Evolutionary conservation across 2,329 filamentous ascomycete species (phyloP), one percentile per base, ranked within the genome.

Genomic region (Ophiosphaerella korrae): DNA sequence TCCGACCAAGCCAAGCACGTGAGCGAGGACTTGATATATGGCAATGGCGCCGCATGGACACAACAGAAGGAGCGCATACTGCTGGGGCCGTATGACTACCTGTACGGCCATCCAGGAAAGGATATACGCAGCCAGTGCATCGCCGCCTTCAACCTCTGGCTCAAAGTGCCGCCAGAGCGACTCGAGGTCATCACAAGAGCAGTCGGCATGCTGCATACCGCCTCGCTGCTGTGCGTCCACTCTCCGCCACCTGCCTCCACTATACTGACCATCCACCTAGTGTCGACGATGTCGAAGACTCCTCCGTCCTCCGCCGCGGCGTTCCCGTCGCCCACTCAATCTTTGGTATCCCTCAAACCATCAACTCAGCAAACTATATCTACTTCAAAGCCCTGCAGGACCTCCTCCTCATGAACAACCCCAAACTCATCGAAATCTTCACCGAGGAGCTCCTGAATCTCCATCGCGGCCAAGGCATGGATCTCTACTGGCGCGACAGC

Each of bases 341-440:
- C 63, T 96, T 92, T 67, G 91, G 91, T 55, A 86, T 88, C 3
- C 86, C 91, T 5, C 91, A 96, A 74, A 94, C 90, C 37, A 94
- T 96, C 75, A 96, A 96, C 75, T 88, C 87, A 42, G 90, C 90
- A 57, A 96, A 95, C 75, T 95, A 95, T 75, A 84, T 93, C 52
- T 95, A 94, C 78, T 94, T 95, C 71, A 80, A 82, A 61, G 90
- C 90, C 0, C 80, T 94, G 42, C 84, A 88, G 60, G 89, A 93
- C 73, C 78, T 95, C 8, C 81, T 87, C 58, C 85, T 83, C 62
- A 83, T 96, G 48, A 78, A 81, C 54, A 91, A 90, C 68, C 84
- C 85, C 4, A 78, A 80, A 33, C 83, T 84, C 21, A 82, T 93
- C 51, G 76, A 80, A 53, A 87, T 92, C 47, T 96, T 89, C 66